Conservation (phyloP, 306 rosid genomes). For the Corylus heterophylla region DNA sequence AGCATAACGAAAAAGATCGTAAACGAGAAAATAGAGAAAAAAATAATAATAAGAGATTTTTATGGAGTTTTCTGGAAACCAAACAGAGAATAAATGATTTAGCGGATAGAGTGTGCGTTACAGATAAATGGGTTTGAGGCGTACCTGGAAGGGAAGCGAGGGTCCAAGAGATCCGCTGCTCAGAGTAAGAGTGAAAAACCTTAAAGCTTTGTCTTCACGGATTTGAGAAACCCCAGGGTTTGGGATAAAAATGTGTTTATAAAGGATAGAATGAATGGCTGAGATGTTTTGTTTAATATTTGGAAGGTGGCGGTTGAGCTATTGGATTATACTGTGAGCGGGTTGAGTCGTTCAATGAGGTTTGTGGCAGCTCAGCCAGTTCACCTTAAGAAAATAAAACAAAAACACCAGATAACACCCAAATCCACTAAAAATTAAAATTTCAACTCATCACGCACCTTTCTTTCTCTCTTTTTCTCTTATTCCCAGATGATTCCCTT, state of each 20-base stretch:
- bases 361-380: too few relatives aligned
- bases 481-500: too few relatives aligned
- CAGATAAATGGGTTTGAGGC: too few relatives aligned
- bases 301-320: constrained; percentile 15
- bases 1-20: not conserved
- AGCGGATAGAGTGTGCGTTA: not conserved
- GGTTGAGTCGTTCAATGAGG: too few relatives aligned
- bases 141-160: too few relatives aligned
- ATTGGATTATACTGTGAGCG: too few relatives aligned
- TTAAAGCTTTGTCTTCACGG: constrained; percentile 1
- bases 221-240: constrained; percentile 8
- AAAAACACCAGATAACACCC: too few relatives aligned
- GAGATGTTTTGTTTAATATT: not conserved
- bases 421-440: too few relatives aligned
- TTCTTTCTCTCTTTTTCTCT: too few relatives aligned
- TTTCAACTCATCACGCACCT: too few relatives aligned
- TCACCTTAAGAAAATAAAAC: too few relatives aligned
- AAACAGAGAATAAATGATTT: not conserved
- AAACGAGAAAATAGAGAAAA: not conserved
- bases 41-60: not conserved
- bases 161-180: too few relatives aligned
- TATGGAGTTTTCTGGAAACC: not conserved
- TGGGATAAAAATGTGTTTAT: not conserved
- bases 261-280: constrained; percentile 11
- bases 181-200: not conserved